Percentiles rank a stretch among this genome's conserved stretches.
Conservation (phyloP, 2,329 filamentous ascomycete genomes). For the Venturia effusa region DNA sequence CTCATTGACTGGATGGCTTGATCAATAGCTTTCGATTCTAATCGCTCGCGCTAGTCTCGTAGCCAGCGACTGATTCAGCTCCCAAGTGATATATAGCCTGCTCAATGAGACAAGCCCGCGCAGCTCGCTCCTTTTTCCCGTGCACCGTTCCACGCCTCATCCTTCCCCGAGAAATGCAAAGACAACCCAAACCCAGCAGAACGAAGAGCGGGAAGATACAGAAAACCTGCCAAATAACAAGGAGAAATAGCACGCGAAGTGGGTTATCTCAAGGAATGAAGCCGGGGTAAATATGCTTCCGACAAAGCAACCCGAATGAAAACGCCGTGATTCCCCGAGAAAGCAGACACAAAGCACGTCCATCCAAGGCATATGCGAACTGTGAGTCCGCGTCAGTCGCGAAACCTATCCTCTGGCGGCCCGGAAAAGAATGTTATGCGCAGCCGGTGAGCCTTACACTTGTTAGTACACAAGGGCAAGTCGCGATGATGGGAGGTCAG, state of each 20-base stretch:
- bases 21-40: background rate
- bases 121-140: background rate
- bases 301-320: background rate
- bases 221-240: background rate
- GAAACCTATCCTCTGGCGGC: constrained; percentile 20
- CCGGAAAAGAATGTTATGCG: constrained; percentile 28
- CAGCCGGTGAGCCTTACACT: constrained; percentile 26
- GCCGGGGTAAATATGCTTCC: background rate
- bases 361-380: background rate
- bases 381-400: background rate
- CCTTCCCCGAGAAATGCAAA: background rate
- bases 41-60: background rate
- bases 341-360: background rate
- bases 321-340: background rate
- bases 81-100: background rate
- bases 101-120: background rate
- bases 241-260: constrained; percentile 6
- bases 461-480: background rate
- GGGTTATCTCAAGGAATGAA: constrained; percentile 12
- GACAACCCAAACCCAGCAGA: background rate
- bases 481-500: background rate
- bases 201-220: background rate
- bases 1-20: too few relatives aligned
- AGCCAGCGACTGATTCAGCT: background rate
- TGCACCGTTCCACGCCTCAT: background rate